These are phyloP conservation scores for Dunaliella sp. DNA, from an alignment of 139 green algal species.

Conservation along the genomic window DNA sequence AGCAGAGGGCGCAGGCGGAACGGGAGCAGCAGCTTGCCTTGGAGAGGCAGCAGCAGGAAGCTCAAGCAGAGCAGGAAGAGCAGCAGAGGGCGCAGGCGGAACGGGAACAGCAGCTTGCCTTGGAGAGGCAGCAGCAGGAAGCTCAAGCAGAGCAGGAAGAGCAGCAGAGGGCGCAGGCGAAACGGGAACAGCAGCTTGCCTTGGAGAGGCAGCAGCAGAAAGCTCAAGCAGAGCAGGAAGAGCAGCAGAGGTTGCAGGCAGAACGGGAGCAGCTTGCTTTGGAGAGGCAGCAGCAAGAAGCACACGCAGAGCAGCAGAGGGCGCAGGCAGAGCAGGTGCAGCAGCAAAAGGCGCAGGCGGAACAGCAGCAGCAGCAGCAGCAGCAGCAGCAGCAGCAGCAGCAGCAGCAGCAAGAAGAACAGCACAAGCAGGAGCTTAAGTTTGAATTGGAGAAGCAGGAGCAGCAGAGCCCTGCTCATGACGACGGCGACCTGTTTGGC, in stretches of 20 bases:
- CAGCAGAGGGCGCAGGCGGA: not conserved
- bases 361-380: not conserved
- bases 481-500: too few species aligned
- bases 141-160: not conserved
- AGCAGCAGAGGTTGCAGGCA: not conserved
- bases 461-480: too few species aligned
- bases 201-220: not conserved
- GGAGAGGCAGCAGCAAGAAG: not conserved
- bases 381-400: slow-evolving; percentile 15
- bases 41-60: not conserved
- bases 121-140: not conserved
- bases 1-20: not conserved
- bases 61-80: not conserved
- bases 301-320: not conserved
- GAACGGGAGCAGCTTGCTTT: not conserved
- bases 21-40: not conserved
- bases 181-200: not conserved
- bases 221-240: not conserved
- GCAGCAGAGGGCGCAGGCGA: not conserved
- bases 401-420: slow-evolving; percentile 15
- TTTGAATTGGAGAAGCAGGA: too few species aligned
- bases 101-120: not conserved
- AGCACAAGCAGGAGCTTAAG: slow-evolving; percentile 2
- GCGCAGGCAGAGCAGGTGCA: not conserved
- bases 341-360: not conserved